Base-by-base conservation (phyloP, 139 green algal genomes). In the Tetratostichococcus sp. region DNA sequence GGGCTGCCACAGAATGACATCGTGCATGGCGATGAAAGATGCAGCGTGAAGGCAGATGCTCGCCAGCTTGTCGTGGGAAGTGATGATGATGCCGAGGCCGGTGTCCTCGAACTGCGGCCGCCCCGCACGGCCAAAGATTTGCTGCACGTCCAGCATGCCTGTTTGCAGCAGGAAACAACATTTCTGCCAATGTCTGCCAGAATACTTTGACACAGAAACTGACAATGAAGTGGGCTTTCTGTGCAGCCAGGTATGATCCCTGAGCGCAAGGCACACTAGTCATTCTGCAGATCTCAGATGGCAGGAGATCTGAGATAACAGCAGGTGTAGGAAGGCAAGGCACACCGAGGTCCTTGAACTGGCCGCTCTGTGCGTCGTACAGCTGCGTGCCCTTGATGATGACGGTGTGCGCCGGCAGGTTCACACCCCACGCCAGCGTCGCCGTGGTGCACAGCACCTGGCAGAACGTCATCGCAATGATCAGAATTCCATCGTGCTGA, bases 371-470 rank as follows among this genome's bases (percentile, higher is more conserved):
- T 4, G 93, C 80, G 67, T 98, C 93, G 78, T 99, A 99, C 70
- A 99, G 83, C 87, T 98, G 93, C n/a, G 96, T 99, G 71, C 96
- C 95, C 86, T 98, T 97, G 86, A 98, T 97, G 79, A 98, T 91
- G 77, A 98, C 94, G 0, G 92, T 97, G 87, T 97, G 93, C 2
- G 94, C 93, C 0, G 94, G 94, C 66, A 98, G 86, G 88, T 99
- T 99, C 71, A 99, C 94, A 14, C 96, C 96, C 96, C 96, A 99
- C 1, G 96, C 96, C 67, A 99, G 83, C 0, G 96, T 99, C 39
- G 96, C 94, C 16, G 95, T 99, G 76, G 92, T 98, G 76, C 86
- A 89, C 68, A 99, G 85, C 67, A 99, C 93, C 72, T 87, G 88
- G 25, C 67, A 57, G 14, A 57, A 2, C 30, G 30, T 30, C 57